These are phyloP conservation scores for Pyropia yezoensis DNA, from an alignment of 23 red algal species.

Conservation along the genomic window DNA sequence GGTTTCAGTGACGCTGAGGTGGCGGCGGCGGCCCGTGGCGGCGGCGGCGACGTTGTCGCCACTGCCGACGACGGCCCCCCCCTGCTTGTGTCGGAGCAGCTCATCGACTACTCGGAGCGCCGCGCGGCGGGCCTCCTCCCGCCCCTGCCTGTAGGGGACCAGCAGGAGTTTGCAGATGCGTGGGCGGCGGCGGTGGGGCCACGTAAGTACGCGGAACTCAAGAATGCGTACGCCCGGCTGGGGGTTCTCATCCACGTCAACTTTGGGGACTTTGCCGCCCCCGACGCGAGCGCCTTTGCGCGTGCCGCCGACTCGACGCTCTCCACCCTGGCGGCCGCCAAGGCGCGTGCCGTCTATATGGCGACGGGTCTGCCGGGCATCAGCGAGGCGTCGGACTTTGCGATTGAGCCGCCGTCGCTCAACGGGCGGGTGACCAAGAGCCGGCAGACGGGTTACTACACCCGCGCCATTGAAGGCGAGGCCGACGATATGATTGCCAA, in stretches of 20 bases:
- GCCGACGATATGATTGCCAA: slow-evolving; percentile 52
- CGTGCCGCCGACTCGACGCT: slow-evolving; percentile 15
- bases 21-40: too few relatives aligned
- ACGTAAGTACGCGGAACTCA: slow-evolving; percentile 22
- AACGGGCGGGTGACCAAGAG: slow-evolving; percentile 29
- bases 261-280: slow-evolving; percentile 42
- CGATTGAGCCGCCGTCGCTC: slow-evolving; percentile 37
- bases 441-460: slow-evolving; percentile 45
- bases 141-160: too few relatives aligned
- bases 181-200: slow-evolving; percentile 31
- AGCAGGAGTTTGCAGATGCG: slow-evolving; percentile 9
- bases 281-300: slow-evolving; percentile 16
- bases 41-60: too few relatives aligned
- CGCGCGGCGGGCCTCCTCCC: too few relatives aligned
- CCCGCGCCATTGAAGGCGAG: slow-evolving; percentile 27
- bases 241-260: slow-evolving; percentile 52
- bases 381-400: slow-evolving; percentile 36
- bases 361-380: slow-evolving; percentile 53
- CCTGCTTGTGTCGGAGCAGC: too few relatives aligned
- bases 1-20: too few relatives aligned
- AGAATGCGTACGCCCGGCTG: slow-evolving; percentile 49
- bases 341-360: slow-evolving; percentile 51
- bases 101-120: too few relatives aligned
- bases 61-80: too few relatives aligned
- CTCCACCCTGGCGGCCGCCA: slow-evolving; percentile 18